Evolutionary conservation across 2,329 filamentous ascomycete species (phyloP).

Genomic region (Metarhizium anisopliae): DNA sequence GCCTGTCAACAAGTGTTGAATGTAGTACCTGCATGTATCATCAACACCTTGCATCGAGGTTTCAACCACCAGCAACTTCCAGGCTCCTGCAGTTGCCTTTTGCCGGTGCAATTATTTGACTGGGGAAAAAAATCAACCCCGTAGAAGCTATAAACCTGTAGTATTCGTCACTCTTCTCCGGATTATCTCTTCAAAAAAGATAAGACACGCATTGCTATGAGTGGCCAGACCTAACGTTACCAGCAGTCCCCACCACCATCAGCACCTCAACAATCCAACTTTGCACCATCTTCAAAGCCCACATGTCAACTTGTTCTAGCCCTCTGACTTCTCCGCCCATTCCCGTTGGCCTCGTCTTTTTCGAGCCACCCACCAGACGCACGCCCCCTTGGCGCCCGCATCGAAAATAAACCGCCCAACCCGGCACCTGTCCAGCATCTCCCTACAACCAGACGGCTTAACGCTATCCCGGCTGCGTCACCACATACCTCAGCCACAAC

Average conservation of each 20-base stretch:
- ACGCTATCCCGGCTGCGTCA: conserved; percentile 7
- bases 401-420: conserved; percentile 1
- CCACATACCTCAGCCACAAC: conserved; percentile 12
- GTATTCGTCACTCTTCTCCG: too few species aligned
- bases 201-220: background rate
- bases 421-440: background rate
- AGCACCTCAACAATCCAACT: conserved; percentile 1
- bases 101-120: too few species aligned
- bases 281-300: too few species aligned
- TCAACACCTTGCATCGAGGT: background rate
- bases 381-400: background rate
- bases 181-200: too few species aligned
- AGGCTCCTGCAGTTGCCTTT: too few species aligned
- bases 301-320: too few species aligned
- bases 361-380: background rate
- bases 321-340: background rate
- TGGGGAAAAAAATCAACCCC: too few species aligned
- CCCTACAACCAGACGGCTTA: too few species aligned
- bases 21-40: background rate
- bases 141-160: too few species aligned
- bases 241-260: conserved; percentile 1
- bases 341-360: background rate
- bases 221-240: background rate
- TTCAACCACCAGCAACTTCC: too few species aligned
- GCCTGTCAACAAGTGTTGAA: background rate